A percentile compares a stretch with the other conserved stretches of the same genome.
Conservation (phyloP, 768 basidiomycete species). For the Boletales sp. region DNA sequence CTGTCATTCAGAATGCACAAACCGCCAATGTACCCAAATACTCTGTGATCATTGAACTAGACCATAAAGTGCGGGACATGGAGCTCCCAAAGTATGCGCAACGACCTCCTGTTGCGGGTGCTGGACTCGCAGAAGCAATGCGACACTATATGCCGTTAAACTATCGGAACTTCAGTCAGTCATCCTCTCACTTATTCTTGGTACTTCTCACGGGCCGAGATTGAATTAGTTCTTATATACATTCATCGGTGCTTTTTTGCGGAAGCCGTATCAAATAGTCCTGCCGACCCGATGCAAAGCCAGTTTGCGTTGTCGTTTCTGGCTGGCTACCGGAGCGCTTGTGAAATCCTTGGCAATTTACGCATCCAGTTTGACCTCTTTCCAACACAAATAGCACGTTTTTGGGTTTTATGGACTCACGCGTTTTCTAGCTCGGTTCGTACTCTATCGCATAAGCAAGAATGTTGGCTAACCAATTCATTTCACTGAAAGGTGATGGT, state of each 20-base stretch:
- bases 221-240: constrained; percentile 56
- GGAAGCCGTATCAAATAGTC: constrained; percentile 62
- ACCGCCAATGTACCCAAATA: constrained; percentile 64
- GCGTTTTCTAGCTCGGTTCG: constrained; percentile 63
- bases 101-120: constrained; percentile 44
- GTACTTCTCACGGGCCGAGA: background rate
- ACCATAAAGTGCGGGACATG: constrained; percentile 66
- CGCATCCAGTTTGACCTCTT: constrained; percentile 47
- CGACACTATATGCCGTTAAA: constrained; percentile 72
- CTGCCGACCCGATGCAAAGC: constrained; percentile 65
- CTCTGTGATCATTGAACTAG: constrained; percentile 58
- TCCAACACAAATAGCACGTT: constrained; percentile 57
- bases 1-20: constrained; percentile 65
- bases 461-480: background rate
- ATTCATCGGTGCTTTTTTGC: constrained; percentile 77
- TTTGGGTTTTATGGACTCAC: constrained; percentile 75
- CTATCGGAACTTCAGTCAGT: constrained; percentile 65
- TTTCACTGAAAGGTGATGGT: constrained; percentile 57
- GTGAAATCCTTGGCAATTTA: constrained; percentile 49
- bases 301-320: constrained; percentile 65
- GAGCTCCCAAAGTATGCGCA: constrained; percentile 61
- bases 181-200: background rate
- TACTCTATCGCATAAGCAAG: constrained; percentile 1
- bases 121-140: constrained; percentile 61
- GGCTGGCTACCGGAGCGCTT: constrained; percentile 65